These are phyloP conservation scores for Clitopilus passeckerianus DNA, from an alignment of 768 basidiomycete genomes.

Conservation along the genomic window DNA sequence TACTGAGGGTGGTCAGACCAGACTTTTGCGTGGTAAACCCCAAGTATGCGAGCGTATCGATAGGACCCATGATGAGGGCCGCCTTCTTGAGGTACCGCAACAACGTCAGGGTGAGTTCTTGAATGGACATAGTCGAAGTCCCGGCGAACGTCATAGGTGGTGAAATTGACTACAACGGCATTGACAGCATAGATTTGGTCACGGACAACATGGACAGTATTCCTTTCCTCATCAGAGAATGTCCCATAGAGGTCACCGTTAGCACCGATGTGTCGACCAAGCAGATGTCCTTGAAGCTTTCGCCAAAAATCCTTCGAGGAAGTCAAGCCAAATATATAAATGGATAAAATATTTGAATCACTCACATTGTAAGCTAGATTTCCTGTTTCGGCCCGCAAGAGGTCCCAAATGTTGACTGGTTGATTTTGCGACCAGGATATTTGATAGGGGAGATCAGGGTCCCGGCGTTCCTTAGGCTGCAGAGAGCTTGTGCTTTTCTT, in stretches of 20 bases:
- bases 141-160: constrained; percentile 37
- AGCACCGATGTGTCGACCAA: constrained; percentile 18
- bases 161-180: constrained; percentile 31
- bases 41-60: constrained; percentile 29
- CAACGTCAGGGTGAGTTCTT: constrained; percentile 27
- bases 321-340: no score
- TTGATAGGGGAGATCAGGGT: no score
- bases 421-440: no score
- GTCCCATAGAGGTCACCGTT: constrained; percentile 20
- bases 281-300: constrained; percentile 26
- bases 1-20: background rate
- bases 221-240: constrained; percentile 15
- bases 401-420: no score
- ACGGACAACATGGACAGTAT: constrained; percentile 10
- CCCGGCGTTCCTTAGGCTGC: no score
- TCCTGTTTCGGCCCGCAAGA: no score
- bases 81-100: constrained; percentile 22
- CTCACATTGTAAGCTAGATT: background rate
- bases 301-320: no score
- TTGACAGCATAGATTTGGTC: constrained; percentile 23
- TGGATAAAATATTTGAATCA: constrained; percentile 18
- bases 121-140: constrained; percentile 36
- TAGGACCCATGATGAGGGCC: constrained; percentile 20
- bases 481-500: no score
- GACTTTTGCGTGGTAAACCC: constrained; percentile 21